A percentile compares a stretch with the other conserved stretches of the same genome.
Conservation (phyloP, 2,329 filamentous ascomycete species). For the Penicillium sp. region DNA sequence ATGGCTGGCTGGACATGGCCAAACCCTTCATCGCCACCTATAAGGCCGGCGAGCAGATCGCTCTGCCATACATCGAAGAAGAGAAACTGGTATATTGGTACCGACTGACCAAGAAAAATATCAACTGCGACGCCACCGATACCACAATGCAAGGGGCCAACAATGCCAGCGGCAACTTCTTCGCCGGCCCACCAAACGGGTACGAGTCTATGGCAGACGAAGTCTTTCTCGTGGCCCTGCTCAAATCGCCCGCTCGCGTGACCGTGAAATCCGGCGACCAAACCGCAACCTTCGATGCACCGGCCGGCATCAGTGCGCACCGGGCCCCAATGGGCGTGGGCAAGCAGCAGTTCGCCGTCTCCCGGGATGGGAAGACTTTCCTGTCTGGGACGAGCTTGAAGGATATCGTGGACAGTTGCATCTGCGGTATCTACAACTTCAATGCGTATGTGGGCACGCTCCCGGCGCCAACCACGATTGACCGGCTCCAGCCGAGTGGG, state of each 20-base stretch:
- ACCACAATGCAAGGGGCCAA: slow-evolving; percentile 50
- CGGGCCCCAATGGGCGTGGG: slow-evolving; percentile 53
- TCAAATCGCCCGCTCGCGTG: slow-evolving; percentile 50
- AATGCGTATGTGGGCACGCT: slow-evolving; percentile 59
- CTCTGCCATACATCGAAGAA: slow-evolving; percentile 43
- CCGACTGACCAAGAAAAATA: slow-evolving; percentile 50
- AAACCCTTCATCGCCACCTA: slow-evolving; percentile 58
- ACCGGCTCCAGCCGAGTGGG: slow-evolving; percentile 42
- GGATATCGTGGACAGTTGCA: slow-evolving; percentile 52
- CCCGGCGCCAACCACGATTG: slow-evolving; percentile 38
- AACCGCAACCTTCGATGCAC: slow-evolving; percentile 48
- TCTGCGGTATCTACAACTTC: slow-evolving; percentile 58
- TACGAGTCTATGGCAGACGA: slow-evolving; percentile 53
- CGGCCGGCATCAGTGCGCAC: slow-evolving; percentile 50
- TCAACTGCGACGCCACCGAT: slow-evolving; percentile 57
- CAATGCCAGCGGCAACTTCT: slow-evolving; percentile 55
- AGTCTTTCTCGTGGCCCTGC: slow-evolving; percentile 57
- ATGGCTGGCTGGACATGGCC: slow-evolving; percentile 57
- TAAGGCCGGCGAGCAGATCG: slow-evolving; percentile 47
- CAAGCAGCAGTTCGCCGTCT: slow-evolving; percentile 51
- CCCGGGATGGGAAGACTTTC: slow-evolving; percentile 45
- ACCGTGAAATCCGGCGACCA: slow-evolving; percentile 51
- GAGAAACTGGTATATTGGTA: slow-evolving; percentile 61
- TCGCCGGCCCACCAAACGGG: slow-evolving; percentile 54
- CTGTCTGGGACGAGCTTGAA: slow-evolving; percentile 53